phyloP scores from a whole-genome alignment of 331 rosid species.

The Acacia pycnantha region DNA sequence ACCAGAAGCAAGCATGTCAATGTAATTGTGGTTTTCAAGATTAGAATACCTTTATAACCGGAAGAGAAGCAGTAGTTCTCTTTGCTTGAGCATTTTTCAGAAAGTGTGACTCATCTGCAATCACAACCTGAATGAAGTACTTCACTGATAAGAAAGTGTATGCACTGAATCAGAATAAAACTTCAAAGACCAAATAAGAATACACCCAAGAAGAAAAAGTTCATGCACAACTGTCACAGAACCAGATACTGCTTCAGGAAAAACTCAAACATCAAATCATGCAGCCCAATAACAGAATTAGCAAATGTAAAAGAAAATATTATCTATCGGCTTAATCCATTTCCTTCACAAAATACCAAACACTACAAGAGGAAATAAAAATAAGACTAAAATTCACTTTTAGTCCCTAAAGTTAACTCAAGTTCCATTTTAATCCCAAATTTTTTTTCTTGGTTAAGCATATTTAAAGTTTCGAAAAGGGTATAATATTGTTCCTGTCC shows the following conservation, averaged over 20 bases:
- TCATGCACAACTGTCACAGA: not conserved
- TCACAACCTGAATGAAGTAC: constrained; percentile 74
- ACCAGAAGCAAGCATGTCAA: constrained; percentile 16
- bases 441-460: not conserved
- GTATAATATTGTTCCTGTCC: not conserved
- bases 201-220: not conserved
- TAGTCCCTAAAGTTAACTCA: not conserved
- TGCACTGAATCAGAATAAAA: not conserved
- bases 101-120: constrained; percentile 96
- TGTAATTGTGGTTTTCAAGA: constrained; percentile 25
- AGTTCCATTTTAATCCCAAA: not conserved
- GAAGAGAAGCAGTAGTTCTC: constrained; percentile 84
- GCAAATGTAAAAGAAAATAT: not conserved
- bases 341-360: not conserved
- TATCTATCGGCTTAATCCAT: constrained; percentile 1
- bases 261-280: not conserved
- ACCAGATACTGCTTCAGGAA: constrained; percentile 9
- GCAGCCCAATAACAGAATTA: not conserved
- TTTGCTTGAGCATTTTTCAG: constrained; percentile 96
- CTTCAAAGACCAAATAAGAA: not conserved
- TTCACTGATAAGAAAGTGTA: constrained; percentile 27
- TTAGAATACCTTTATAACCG: constrained; percentile 73
- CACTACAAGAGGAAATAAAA: not conserved
- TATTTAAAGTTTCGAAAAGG: not conserved
- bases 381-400: not conserved